phyloP scores from a whole-genome alignment of 2,329 filamentous ascomycete genomes.

The Colletotrichum higginsianum region DNA sequence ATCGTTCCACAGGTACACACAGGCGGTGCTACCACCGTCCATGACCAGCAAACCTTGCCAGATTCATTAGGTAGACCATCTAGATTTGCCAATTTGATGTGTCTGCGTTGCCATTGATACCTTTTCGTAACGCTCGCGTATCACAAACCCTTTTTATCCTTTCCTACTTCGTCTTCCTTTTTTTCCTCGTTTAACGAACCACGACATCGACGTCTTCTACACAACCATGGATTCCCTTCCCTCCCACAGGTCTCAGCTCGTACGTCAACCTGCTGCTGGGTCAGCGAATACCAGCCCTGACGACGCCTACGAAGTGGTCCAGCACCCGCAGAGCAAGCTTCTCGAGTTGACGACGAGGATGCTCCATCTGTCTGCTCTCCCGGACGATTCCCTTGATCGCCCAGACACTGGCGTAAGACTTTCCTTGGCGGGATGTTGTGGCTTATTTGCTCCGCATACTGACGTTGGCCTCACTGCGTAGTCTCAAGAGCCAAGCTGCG shows the following conservation, averaged over 20 bases:
- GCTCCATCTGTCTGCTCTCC: neutral
- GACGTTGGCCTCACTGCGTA: neutral
- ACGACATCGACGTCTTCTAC: no score
- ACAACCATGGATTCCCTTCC: slow-evolving; percentile 10
- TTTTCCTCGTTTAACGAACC: no score
- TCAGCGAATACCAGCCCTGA: neutral
- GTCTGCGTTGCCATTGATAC: no score
- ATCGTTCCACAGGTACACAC: no score
- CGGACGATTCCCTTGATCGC: neutral
- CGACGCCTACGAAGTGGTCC: slow-evolving; percentile 12
- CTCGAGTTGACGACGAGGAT: slow-evolving; percentile 11
- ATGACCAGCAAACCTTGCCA: no score
- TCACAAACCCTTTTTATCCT: no score
- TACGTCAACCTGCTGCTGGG: neutral
- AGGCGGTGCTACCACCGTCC: no score
- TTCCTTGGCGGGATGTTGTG: no score
- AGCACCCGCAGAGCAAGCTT: slow-evolving; percentile 13
- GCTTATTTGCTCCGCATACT: neutral
- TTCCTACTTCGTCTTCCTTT: neutral
- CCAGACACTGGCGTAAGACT: neutral
- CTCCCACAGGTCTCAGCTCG: neutral
- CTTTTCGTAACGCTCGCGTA: no score
- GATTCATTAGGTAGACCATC: no score
- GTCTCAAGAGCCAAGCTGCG: slow-evolving; percentile 2
- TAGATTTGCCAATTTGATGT: no score